Evolutionary conservation across 331 rosid genomes (phyloP).

Genomic region (Saraca asoca): DNA sequence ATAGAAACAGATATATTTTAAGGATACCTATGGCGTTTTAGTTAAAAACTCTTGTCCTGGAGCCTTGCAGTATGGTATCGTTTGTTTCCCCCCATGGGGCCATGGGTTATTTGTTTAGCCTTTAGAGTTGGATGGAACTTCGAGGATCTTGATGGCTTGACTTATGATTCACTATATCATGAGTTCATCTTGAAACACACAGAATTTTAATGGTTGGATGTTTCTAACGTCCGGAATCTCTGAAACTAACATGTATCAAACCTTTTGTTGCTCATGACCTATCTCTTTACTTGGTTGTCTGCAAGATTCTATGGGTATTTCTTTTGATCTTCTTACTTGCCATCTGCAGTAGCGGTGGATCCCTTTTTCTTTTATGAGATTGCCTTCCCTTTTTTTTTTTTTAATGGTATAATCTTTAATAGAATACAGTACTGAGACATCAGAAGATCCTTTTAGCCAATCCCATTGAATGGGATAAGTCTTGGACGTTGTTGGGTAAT

Average conservation of each 20-base stretch:
- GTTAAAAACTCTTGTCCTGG: slow-evolving; percentile 46
- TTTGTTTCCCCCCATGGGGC: slow-evolving; percentile 31
- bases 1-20: slow-evolving; percentile 62
- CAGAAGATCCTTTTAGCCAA: too few relatives aligned
- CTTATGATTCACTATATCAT: slow-evolving; percentile 49
- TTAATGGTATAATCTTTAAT: too few relatives aligned
- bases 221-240: slow-evolving; percentile 44
- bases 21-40: slow-evolving; percentile 54
- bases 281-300: not conserved
- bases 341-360: too few relatives aligned
- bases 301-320: too few relatives aligned
- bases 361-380: too few relatives aligned
- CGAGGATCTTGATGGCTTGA: slow-evolving; percentile 65
- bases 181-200: slow-evolving; percentile 35
- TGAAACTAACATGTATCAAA: slow-evolving; percentile 36
- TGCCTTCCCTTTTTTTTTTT: too few relatives aligned
- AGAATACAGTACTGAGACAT: too few relatives aligned
- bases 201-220: slow-evolving; percentile 40
- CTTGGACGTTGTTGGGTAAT: too few relatives aligned
- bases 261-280: slow-evolving; percentile 31
- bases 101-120: slow-evolving; percentile 49
- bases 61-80: slow-evolving; percentile 46
- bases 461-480: too few relatives aligned
- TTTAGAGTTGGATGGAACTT: slow-evolving; percentile 64
- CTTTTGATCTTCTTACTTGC: too few relatives aligned